Percentiles rank a stretch among this genome's conserved stretches.
Evolutionary conservation across 352 stramenopile genomes (phyloP).

Genomic region (Aphanomyces euteiches): DNA sequence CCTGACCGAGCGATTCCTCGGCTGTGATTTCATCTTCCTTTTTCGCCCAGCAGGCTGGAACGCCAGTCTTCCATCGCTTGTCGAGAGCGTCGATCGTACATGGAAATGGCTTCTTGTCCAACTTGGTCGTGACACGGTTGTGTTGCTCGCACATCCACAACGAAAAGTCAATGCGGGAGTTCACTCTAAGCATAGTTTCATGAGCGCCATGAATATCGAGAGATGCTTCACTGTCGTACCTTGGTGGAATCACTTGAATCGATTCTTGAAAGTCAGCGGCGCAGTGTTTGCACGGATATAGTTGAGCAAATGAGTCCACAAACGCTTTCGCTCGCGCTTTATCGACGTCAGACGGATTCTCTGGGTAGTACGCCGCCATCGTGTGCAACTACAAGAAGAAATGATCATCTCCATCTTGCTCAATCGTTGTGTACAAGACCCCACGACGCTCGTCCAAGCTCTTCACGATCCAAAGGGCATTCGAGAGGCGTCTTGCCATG

Average conservation of each 20-base stretch:
- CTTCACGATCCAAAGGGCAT: conserved; percentile 80
- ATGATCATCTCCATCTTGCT: too few species aligned
- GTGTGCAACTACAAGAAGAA: conserved; percentile 71
- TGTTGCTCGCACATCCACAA: conserved; percentile 97
- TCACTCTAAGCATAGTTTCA: conserved; percentile 46
- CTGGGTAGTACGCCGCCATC: conserved; percentile 96
- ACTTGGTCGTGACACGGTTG: conserved; percentile 97
- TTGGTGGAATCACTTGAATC: conserved; percentile 88
- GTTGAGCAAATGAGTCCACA: conserved; percentile 87
- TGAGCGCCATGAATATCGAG: conserved; percentile 1
- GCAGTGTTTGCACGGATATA: conserved; percentile 93
- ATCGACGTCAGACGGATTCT: conserved; percentile 89
- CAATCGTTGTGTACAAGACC: conserved; percentile 48
- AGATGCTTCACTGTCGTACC: conserved; percentile 44
- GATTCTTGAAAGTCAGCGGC: conserved; percentile 93
- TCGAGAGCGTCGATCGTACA: conserved; percentile 93
- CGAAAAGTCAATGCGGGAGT: conserved; percentile 90
- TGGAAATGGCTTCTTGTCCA: conserved; percentile 92
- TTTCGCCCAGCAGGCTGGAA: conserved; percentile 76
- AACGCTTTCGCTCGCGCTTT: conserved; percentile 88
- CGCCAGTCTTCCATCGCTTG: conserved; percentile 92
- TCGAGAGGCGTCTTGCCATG: conserved; percentile 39
- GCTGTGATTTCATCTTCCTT: conserved; percentile 38
- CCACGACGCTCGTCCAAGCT: conserved; percentile 85
- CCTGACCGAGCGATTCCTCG: conserved; percentile 4